Conservation (phyloP, 192 early-diverging fungal genomes). For the Chytriomyces sp. region DNA sequence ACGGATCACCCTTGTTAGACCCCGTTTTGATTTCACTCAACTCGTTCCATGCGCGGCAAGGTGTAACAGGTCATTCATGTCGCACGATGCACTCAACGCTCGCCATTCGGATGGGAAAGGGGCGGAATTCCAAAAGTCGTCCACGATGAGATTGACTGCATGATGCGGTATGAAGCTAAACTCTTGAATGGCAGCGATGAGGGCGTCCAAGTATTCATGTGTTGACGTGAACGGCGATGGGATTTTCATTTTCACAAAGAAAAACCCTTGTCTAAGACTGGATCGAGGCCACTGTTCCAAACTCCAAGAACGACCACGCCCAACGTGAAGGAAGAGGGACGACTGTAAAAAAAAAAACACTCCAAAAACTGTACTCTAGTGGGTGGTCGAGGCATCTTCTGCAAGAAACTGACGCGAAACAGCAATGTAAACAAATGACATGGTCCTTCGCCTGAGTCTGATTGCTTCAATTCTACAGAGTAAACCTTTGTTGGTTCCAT, state of each 20-base stretch:
- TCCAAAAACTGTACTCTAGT: too few species aligned
- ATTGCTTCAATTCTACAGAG: too few species aligned
- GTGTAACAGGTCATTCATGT: slow-evolving; percentile 27
- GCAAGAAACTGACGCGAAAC: too few species aligned
- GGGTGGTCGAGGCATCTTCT: too few species aligned
- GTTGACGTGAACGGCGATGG: not conserved
- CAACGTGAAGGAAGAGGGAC: too few species aligned
- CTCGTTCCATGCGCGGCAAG: slow-evolving; percentile 31
- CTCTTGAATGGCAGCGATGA: not conserved
- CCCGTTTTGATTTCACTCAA: not conserved
- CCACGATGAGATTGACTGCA: slow-evolving; percentile 43
- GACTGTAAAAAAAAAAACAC: too few species aligned
- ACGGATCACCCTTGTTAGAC: not conserved
- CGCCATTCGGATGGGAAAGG: slow-evolving; percentile 39
- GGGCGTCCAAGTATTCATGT: not conserved
- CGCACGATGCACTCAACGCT: not conserved
- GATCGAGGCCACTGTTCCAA: too few species aligned
- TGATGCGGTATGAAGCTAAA: slow-evolving; percentile 29
- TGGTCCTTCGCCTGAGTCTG: too few species aligned
- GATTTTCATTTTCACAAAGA: slow-evolving; percentile 2
- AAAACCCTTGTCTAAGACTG: too few species aligned
- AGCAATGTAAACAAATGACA: too few species aligned
- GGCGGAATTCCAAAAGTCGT: slow-evolving; percentile 34
- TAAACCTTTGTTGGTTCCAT: too few species aligned
- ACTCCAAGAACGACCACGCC: too few species aligned